Percentiles rank a stretch among this genome's conserved stretches.
Conservation (phyloP, 129 eudicot genomes). For the Artemisia tridentata region DNA sequence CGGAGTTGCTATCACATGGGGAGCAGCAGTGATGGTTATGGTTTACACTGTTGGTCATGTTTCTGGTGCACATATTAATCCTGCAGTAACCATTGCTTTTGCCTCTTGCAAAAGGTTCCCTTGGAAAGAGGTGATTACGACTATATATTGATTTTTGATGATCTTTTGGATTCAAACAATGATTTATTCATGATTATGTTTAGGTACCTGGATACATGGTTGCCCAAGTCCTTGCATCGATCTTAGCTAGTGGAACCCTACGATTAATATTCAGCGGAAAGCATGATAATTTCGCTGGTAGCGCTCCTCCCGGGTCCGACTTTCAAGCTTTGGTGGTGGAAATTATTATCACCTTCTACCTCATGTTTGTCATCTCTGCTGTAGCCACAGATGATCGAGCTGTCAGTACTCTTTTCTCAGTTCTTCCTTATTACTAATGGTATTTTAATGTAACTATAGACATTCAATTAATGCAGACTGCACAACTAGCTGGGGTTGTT, state of each 20-base stretch:
- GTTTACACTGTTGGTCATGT: slow-evolving; percentile 82
- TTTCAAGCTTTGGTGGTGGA: slow-evolving; percentile 64
- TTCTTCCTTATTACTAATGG: neutral
- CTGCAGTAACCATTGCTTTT: slow-evolving; percentile 88
- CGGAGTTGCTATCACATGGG: slow-evolving; percentile 80
- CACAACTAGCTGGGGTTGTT: slow-evolving; percentile 86
- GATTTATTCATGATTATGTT: neutral
- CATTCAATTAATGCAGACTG: slow-evolving; percentile 43
- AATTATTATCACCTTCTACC: slow-evolving; percentile 76
- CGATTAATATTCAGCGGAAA: slow-evolving; percentile 60
- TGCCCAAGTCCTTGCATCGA: slow-evolving; percentile 69
- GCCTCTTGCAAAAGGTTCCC: slow-evolving; percentile 84
- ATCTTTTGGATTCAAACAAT: neutral
- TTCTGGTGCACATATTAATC: slow-evolving; percentile 91
- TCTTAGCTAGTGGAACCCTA: slow-evolving; percentile 72
- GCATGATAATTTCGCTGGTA: slow-evolving; percentile 71
- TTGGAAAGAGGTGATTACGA: slow-evolving; percentile 62
- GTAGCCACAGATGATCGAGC: slow-evolving; percentile 81
- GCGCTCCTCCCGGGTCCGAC: slow-evolving; percentile 52
- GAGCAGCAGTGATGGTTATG: slow-evolving; percentile 86
- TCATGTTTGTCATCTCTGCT: slow-evolving; percentile 79
- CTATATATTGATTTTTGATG: too few relatives aligned
- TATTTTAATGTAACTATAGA: neutral
- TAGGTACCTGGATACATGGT: slow-evolving; percentile 70
- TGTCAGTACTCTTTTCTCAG: slow-evolving; percentile 33